Evolutionary conservation across 306 rosid species (phyloP), one percentile per base, ranked within the genome.

Genomic region (Cucurbita moschata): DNA sequence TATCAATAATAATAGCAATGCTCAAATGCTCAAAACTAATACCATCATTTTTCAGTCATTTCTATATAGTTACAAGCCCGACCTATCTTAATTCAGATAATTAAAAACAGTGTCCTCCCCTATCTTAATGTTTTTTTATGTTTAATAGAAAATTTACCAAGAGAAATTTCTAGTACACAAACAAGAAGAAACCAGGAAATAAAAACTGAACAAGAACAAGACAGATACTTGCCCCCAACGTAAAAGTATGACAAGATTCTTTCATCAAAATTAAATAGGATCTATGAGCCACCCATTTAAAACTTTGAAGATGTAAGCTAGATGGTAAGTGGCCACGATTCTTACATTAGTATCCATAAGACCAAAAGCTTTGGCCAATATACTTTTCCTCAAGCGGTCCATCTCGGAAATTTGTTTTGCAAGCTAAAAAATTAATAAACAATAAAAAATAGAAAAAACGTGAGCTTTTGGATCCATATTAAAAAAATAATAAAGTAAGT

Each of bases 341-440:
- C 99, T 89, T 86, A 91, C 99, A 74, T 84, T 0, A 11, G 78
- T 50, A 77, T 91, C 97, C 74, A 94, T 76, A 74, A 94, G 83
- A 81, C 73, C 59, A 81, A 91, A 94, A 71, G 97, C 99, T 82
- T 85, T 94, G 76, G 86, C 81, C 88, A 94, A 73, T 79, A 83
- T 86, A 37, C 76, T 71, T 82, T 78, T 83, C 87, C 96, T 89
- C 80, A 52, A 75, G 12, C 52, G 79, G 63, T 94, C 99, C 96
- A 65, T 89, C 82, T 79, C 81, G 39, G 53, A 86, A 79, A 94
- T 90, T 91, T 89, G 96, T 78, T 89, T 91, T 18, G 73, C 92
- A 77, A 94, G 97, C 99, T 94, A 76, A 79, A 30, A 30, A 2
- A 30, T 30, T 30, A 2, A 30, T 30, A 30, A 30, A 30, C 35